Evolutionary conservation across 2,329 filamentous ascomycete species (phyloP).

Genomic region (Penicillium decumbens): DNA sequence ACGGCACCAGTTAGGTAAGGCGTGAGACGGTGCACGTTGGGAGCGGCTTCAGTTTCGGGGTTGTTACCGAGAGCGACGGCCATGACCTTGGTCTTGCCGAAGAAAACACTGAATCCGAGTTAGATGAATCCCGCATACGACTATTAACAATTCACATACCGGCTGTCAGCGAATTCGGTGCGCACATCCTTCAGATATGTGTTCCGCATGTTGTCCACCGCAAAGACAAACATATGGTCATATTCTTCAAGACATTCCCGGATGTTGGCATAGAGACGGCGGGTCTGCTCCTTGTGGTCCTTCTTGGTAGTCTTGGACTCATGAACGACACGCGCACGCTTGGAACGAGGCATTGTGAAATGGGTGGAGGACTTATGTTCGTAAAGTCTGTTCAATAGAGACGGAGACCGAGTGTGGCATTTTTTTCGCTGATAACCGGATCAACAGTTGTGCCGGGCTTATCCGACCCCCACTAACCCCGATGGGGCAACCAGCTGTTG

Average conservation of each 20-base stretch:
- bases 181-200: constrained; percentile 89
- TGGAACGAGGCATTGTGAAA: constrained; percentile 84
- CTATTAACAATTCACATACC: constrained; percentile 52
- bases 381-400: constrained; percentile 18
- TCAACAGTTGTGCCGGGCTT: constrained; percentile 35
- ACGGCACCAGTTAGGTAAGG: constrained; percentile 73
- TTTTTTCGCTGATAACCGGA: constrained; percentile 40
- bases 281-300: constrained; percentile 79
- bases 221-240: constrained; percentile 88
- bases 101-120: constrained; percentile 65
- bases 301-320: constrained; percentile 91
- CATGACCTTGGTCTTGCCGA: constrained; percentile 99
- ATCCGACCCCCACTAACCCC: constrained; percentile 33
- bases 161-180: constrained; percentile 75
- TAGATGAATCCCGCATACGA: not conserved
- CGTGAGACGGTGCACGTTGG: constrained; percentile 67
- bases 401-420: constrained; percentile 24
- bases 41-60: constrained; percentile 72
- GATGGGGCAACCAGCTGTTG: constrained; percentile 29
- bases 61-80: constrained; percentile 81
- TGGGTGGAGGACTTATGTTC: constrained; percentile 9
- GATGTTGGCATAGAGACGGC: constrained; percentile 82
- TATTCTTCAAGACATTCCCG: constrained; percentile 80
- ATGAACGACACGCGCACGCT: constrained; percentile 83
- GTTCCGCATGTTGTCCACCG: constrained; percentile 96